phyloP scores from a whole-genome alignment of 1,284 basidiomycete genomes.

The Sporisorium exsertum region DNA sequence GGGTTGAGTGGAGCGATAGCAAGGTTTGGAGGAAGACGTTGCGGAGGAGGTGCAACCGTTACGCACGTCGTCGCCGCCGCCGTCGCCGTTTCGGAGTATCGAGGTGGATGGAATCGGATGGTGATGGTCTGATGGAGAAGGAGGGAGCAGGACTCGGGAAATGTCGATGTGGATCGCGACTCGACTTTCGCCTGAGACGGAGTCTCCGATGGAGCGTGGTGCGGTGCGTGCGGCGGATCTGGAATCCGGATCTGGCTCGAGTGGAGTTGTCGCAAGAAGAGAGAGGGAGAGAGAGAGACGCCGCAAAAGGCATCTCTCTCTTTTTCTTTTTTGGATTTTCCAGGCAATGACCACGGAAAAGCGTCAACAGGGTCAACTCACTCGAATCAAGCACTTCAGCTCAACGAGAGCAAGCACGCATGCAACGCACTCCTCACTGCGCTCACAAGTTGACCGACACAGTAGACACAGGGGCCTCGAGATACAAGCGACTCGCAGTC shows the following conservation, averaged over 20 bases:
- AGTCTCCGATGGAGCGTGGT: not conserved
- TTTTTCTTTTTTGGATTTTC: conserved; percentile 2
- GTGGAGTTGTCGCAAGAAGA: conserved; percentile 1
- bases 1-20: not conserved
- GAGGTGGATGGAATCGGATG: not conserved
- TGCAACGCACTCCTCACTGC: not conserved
- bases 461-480: too few species aligned
- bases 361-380: conserved; percentile 35
- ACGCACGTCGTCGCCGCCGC: not conserved
- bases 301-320: not conserved
- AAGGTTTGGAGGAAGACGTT: too few species aligned
- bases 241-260: not conserved
- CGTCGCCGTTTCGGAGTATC: too few species aligned
- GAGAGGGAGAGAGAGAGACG: not conserved
- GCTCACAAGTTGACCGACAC: not conserved
- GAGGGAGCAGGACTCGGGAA: not conserved
- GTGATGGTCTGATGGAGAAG: not conserved
- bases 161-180: conserved; percentile 1
- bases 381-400: too few species aligned
- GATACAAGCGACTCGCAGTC: too few species aligned
- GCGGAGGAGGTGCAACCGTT: not conserved
- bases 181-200: not conserved
- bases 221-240: conserved; percentile 1
- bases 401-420: conserved; percentile 2
- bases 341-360: conserved; percentile 16